Conservation (phyloP, 331 rosid genomes). For the Cydonia oblonga region DNA sequence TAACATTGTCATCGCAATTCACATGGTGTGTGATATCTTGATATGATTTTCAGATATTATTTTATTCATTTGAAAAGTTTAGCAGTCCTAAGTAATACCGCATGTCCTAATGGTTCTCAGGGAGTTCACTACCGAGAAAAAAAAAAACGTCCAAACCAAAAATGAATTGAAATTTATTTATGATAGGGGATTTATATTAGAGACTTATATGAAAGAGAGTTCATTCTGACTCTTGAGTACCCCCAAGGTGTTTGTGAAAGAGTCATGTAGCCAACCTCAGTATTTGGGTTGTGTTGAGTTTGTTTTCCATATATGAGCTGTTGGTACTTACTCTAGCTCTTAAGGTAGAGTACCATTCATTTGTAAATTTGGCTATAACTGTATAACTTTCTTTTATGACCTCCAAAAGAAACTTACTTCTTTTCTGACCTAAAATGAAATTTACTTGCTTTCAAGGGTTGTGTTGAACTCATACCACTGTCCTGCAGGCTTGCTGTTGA, state of each 20-base stretch:
- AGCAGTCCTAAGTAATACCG: background rate
- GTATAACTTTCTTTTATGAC: background rate
- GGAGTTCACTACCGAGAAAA: background rate
- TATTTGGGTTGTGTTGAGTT: background rate
- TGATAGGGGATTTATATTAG: background rate
- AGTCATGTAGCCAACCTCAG: background rate
- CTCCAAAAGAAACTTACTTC: background rate
- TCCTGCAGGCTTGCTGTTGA: conserved; percentile 57
- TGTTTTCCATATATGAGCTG: background rate
- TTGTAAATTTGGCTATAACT: background rate
- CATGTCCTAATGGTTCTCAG: background rate
- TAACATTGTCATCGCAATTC: background rate
- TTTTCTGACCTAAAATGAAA: background rate
- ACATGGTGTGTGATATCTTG: background rate
- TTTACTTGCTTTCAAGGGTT: conserved; percentile 11
- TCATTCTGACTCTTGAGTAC: background rate
- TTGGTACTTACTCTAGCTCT: background rate
- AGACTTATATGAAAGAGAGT: background rate
- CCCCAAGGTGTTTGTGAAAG: background rate
- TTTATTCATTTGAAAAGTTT: background rate
- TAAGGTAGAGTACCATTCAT: background rate
- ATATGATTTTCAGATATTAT: background rate
- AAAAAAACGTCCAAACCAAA: background rate
- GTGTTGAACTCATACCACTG: conserved; percentile 13
- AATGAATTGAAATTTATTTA: background rate